Base-by-base conservation (phyloP, 2,329 filamentous ascomycete species). In the Fusarium chuoi region DNA sequence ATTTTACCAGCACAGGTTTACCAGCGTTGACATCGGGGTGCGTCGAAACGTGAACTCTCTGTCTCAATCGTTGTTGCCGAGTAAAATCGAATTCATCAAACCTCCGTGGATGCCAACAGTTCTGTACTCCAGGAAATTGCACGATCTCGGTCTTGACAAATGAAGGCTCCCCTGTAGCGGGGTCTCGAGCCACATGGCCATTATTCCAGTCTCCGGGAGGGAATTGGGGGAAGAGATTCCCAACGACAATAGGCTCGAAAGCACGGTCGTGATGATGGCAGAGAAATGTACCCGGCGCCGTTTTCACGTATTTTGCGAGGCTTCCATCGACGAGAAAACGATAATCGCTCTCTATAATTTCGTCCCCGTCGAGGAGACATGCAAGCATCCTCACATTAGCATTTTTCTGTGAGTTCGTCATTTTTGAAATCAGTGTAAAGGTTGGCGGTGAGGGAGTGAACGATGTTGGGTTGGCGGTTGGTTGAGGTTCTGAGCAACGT, bases 1-100 rank as follows among this genome's bases (percentile, higher is more conserved):
- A 59, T 60, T 81, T 79, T 48, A 79, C 15, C 26, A 80, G 61
- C 33, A 80, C 70, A 28, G 78, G 77, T 39, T 18, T 39, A 12
- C 33, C 51, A 49, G 38, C 65, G 20, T 77, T 48, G 41, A 79
- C 33, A 22, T 63, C 46, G 20, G 77, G 75, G 62, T 81, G 75
- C 41, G 70, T 77, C 49, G 72, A 72, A 45, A 77, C 38, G 57
- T 76, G 71, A 51, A 79, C 75, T 61, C 72, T 51, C 65, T 78
- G 76, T 44, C 70, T 73, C 26, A 78, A 14, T 62, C 76, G 68
- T 5, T 78, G 55, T 68, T 73, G 57, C 35, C 22, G 70, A 30
- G 65, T 76, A 49, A 79, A 77, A 8, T 78, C 77, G 26, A 79
- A 58, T 59, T 79, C 74, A 44, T 79, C 71, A 35, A 79, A 49